These are phyloP conservation scores for Leishmania turanica DNA, from an alignment of 208 protist genomes.

Conservation along the genomic window DNA sequence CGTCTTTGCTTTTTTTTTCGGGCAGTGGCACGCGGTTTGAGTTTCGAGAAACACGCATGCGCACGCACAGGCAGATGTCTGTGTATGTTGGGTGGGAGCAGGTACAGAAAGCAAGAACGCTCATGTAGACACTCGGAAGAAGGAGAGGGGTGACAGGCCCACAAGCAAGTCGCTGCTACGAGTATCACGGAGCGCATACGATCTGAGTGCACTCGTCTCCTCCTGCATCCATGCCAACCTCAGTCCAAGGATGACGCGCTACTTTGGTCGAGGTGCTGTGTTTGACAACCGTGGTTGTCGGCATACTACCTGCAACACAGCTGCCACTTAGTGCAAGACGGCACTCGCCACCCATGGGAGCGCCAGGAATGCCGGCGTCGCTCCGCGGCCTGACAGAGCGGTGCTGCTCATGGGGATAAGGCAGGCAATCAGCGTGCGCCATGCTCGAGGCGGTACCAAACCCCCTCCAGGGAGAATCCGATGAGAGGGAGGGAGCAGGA, in stretches of 20 bases:
- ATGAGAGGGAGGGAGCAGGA: conserved; percentile 7
- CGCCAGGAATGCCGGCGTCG: background rate
- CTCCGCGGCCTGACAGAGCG: background rate
- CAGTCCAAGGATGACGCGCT: background rate
- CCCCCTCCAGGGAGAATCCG: conserved; percentile 7
- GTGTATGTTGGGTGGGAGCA: background rate
- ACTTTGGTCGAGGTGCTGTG: background rate
- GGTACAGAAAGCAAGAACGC: background rate
- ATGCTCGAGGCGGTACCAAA: background rate
- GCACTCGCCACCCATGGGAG: conserved; percentile 4
- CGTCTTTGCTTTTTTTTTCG: background rate
- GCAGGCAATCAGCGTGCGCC: conserved; percentile 2
- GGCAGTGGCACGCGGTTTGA: background rate
- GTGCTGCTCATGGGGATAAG: background rate
- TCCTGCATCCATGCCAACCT: background rate
- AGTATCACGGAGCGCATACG: background rate
- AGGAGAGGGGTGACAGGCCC: background rate
- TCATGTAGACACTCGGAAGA: background rate
- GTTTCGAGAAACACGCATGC: background rate
- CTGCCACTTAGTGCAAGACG: too few relatives aligned
- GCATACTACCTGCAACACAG: background rate
- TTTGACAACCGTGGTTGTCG: background rate
- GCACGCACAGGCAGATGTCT: background rate
- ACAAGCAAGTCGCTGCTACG: background rate
- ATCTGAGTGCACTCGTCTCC: background rate